Evolutionary conservation across 2,329 filamentous ascomycete genomes (phyloP).

Genomic region (Neonectria ditissima): DNA sequence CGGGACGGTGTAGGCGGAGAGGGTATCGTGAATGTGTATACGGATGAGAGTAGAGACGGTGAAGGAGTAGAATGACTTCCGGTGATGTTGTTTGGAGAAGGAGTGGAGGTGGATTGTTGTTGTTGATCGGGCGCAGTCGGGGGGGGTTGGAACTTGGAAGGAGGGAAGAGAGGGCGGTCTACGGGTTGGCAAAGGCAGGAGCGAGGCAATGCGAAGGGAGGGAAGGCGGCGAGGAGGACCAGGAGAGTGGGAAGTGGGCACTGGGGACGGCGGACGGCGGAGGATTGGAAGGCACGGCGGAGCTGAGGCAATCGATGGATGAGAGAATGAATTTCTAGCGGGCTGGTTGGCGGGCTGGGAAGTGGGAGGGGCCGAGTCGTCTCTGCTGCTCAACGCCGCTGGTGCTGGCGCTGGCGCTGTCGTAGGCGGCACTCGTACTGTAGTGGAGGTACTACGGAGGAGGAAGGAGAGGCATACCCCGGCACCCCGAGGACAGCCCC

Average conservation of each 20-base stretch:
- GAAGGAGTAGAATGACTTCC: conserved; percentile 27
- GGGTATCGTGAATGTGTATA: conserved; percentile 26
- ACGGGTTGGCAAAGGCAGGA: conserved; percentile 41
- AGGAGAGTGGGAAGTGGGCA: conserved; percentile 37
- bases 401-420: neutral
- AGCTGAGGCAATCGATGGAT: conserved; percentile 41
- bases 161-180: conserved; percentile 42
- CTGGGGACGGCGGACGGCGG: conserved; percentile 31
- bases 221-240: conserved; percentile 27
- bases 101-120: conserved; percentile 36
- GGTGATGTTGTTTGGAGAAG: conserved; percentile 28
- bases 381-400: conserved; percentile 8
- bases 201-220: conserved; percentile 34
- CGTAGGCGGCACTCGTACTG: neutral
- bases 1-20: conserved; percentile 28
- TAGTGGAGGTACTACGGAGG: neutral
- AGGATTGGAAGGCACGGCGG: conserved; percentile 26
- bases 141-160: conserved; percentile 30
- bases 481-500: conserved; percentile 29
- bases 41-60: conserved; percentile 21
- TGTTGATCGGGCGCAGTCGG: conserved; percentile 40
- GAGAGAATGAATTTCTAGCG: conserved; percentile 34
- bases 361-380: conserved; percentile 4
- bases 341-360: conserved; percentile 18
- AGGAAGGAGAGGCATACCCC: conserved; percentile 25